Conservation (phyloP, 768 basidiomycete species). For the Tubosaeta sp. region DNA sequence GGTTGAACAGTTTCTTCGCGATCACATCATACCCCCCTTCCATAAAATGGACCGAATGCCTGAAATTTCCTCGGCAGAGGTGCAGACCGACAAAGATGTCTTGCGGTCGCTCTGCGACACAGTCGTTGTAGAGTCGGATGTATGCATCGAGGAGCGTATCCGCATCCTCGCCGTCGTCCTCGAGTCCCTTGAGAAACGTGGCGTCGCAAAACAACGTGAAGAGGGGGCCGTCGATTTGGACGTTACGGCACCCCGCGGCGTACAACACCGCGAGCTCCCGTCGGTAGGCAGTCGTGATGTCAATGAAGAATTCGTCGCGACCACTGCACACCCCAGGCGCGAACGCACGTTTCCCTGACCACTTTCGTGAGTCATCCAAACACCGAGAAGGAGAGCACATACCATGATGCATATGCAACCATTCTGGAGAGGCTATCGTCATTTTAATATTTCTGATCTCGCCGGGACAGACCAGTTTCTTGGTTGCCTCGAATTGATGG, state of each 20-base stretch:
- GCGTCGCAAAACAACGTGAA: constrained; percentile 65
- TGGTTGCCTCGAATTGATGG: constrained; percentile 59
- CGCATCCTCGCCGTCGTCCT: constrained; percentile 55
- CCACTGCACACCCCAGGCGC: constrained; percentile 14
- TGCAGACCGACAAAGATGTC: constrained; percentile 43
- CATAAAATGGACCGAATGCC: constrained; percentile 34
- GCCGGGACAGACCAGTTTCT: constrained; percentile 51
- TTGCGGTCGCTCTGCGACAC: constrained; percentile 32
- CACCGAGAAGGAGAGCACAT: constrained; percentile 11
- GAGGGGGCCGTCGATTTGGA: constrained; percentile 46
- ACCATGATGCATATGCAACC: constrained; percentile 69
- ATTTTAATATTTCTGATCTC: constrained; percentile 68
- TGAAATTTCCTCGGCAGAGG: constrained; percentile 39
- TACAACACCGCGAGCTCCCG: neutral
- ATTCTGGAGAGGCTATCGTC: constrained; percentile 66
- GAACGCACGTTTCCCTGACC: constrained; percentile 21
- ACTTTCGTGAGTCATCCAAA: neutral
- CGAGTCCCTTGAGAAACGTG: constrained; percentile 51
- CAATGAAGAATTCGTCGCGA: constrained; percentile 43
- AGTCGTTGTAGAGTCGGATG: constrained; percentile 38
- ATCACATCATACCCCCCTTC: constrained; percentile 45
- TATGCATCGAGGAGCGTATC: constrained; percentile 64
- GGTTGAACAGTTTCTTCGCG: constrained; percentile 42
- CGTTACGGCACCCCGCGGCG: too few species aligned
- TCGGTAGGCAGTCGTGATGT: constrained; percentile 30